Evolutionary conservation across 352 stramenopile species (phyloP).

Genomic region (Globisporangium orthogonon): DNA sequence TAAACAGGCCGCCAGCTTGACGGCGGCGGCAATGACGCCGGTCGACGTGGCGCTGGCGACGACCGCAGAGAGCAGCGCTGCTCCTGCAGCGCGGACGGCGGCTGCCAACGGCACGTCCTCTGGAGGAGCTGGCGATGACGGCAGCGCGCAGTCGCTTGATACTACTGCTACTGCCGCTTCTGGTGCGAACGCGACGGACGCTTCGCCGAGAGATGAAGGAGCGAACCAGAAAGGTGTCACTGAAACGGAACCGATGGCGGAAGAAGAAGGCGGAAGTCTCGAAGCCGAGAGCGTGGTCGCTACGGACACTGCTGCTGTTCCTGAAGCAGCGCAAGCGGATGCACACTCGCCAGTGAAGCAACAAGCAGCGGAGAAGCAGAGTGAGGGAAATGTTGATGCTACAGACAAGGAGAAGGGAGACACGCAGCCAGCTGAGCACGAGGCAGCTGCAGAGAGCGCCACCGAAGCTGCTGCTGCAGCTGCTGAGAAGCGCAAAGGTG

Average conservation of each 20-base stretch:
- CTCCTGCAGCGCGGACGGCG: neutral
- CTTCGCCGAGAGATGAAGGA: neutral
- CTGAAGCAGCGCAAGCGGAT: neutral
- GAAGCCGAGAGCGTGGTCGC: neutral
- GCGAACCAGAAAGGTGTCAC: neutral
- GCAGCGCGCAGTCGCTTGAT: neutral
- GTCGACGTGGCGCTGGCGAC: neutral
- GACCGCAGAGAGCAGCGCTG: neutral
- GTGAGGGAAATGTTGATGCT: neutral
- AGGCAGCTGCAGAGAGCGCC: neutral
- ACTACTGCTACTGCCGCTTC: neutral
- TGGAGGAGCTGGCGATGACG: neutral
- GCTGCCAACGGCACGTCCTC: neutral
- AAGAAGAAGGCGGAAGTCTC: neutral
- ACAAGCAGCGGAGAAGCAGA: neutral
- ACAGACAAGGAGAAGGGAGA: neutral
- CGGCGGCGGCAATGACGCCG: neutral
- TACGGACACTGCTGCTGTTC: neutral
- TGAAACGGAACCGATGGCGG: neutral
- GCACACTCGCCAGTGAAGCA: neutral
- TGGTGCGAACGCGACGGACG: neutral
- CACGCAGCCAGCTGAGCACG: neutral
- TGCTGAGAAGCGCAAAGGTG: slow-evolving; percentile 9
- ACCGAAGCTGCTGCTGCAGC: neutral
- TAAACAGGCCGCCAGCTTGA: neutral